A percentile compares a stretch with the other conserved stretches of the same genome.
These are phyloP conservation scores for Plasmodium coatneyi DNA, from an alignment of 169 alveolate genomes.

Conservation along the genomic window DNA sequence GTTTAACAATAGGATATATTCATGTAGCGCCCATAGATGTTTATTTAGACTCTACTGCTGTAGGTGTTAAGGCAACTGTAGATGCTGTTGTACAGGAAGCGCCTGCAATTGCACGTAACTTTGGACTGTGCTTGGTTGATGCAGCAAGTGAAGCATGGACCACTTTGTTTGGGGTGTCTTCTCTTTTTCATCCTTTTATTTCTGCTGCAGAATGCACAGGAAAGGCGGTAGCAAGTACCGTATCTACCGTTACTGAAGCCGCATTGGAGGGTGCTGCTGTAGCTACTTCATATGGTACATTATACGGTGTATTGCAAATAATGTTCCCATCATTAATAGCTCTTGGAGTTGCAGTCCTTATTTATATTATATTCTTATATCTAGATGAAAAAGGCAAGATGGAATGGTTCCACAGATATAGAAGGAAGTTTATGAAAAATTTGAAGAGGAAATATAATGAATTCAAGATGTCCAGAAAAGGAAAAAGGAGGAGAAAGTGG, in stretches of 20 bases:
- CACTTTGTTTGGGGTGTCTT: too few species aligned
- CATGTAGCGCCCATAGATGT: neutral
- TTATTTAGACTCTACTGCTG: neutral
- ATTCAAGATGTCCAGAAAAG: neutral
- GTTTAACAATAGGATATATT: neutral
- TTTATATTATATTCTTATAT: neutral
- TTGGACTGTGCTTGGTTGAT: neutral
- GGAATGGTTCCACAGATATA: neutral
- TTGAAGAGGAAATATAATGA: neutral
- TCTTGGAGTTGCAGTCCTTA: neutral
- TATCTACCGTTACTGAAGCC: neutral
- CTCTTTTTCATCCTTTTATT: too few species aligned
- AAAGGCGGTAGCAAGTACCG: neutral
- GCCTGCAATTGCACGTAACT: neutral
- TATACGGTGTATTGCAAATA: neutral
- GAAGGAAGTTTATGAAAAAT: neutral
- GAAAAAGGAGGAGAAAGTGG: neutral
- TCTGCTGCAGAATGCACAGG: neutral
- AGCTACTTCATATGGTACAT: neutral
- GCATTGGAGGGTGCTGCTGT: neutral
- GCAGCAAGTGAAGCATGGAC: neutral
- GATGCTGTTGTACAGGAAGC: neutral
- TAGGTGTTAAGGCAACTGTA: neutral
- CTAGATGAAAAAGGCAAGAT: constrained; percentile 1
- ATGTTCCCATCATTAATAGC: neutral